A percentile compares a stretch with the other conserved stretches of the same genome.
Evolutionary conservation across 2,329 filamentous ascomycete genomes (phyloP).

Genomic region (Aspergillus piperis): DNA sequence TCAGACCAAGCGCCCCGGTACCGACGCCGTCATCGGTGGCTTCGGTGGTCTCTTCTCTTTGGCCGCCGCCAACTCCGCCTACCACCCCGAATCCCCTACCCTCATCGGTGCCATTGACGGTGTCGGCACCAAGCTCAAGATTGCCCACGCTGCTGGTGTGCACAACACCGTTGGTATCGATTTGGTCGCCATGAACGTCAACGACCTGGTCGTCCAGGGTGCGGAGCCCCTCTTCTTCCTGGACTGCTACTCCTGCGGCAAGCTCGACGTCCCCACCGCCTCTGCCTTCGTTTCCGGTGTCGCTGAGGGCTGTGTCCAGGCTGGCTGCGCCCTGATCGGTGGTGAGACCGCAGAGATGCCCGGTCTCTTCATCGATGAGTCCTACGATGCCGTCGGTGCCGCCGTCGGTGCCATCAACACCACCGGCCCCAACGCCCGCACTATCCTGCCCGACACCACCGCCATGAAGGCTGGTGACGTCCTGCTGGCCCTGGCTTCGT

Average conservation of each 20-base stretch:
- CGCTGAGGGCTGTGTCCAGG: slow-evolving; percentile 78
- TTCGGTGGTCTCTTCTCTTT: slow-evolving; percentile 90
- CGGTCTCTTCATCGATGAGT: slow-evolving; percentile 82
- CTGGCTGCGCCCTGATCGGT: slow-evolving; percentile 88
- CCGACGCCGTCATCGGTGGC: slow-evolving; percentile 90
- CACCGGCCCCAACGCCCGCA: slow-evolving; percentile 53
- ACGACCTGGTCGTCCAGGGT: slow-evolving; percentile 94
- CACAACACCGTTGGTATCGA: slow-evolving; percentile 96
- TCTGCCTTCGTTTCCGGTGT: slow-evolving; percentile 90
- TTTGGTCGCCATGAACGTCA: slow-evolving; percentile 98
- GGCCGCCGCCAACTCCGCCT: slow-evolving; percentile 65
- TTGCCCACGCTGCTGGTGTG: slow-evolving; percentile 85
- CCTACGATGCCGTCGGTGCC: slow-evolving; percentile 91
- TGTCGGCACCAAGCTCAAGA: slow-evolving; percentile 94
- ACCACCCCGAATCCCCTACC: slow-evolving; percentile 72
- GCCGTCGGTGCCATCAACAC: slow-evolving; percentile 78
- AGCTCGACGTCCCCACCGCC: slow-evolving; percentile 74
- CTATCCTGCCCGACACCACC: slow-evolving; percentile 72
- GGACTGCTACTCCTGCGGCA: slow-evolving; percentile 95
- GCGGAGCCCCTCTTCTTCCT: slow-evolving; percentile 95
- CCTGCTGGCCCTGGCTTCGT: slow-evolving; percentile 80
- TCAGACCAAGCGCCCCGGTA: slow-evolving; percentile 79
- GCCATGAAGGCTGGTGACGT: slow-evolving; percentile 81
- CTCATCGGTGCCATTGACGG: slow-evolving; percentile 95
- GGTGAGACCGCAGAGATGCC: slow-evolving; percentile 99